Conservation (phyloP, 78 protist genomes). For the Diacronema lutheri region DNA sequence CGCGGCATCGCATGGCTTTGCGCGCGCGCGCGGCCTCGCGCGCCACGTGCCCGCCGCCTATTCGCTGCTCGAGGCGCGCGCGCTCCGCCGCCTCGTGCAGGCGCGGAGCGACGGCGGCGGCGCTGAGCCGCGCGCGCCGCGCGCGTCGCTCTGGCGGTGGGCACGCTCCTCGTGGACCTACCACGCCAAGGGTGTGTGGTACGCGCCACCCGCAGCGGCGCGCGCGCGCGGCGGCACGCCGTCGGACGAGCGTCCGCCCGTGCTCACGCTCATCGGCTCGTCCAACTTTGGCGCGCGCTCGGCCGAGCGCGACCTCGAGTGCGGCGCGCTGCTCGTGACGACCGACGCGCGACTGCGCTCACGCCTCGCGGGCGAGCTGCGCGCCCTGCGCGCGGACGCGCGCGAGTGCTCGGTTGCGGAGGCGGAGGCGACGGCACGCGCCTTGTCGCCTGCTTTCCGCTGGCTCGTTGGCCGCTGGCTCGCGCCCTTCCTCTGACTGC, state of each 20-base stretch:
- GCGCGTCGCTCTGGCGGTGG: not conserved
- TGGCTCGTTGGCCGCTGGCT: too few species aligned
- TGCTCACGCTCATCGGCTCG: not conserved
- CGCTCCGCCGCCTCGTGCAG: not conserved
- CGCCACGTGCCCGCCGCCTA: not conserved
- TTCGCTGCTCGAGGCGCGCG: not conserved
- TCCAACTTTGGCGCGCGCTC: conserved; percentile 28
- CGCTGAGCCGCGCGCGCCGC: not conserved
- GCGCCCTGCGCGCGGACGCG: too few species aligned
- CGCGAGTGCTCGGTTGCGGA: too few species aligned
- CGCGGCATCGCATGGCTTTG: not conserved
- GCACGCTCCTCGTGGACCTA: not conserved
- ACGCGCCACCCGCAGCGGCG: not conserved
- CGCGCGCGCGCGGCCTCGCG: not conserved
- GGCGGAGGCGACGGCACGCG: too few species aligned
- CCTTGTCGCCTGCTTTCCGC: too few species aligned
- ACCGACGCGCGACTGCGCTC: not conserved
- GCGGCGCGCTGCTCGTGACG: not conserved
- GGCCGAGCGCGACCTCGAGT: conserved; percentile 12
- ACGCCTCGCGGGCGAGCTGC: not conserved
- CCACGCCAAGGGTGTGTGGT: conserved; percentile 40
- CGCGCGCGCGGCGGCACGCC: not conserved
- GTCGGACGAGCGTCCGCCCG: too few species aligned
- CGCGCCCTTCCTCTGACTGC: too few species aligned
- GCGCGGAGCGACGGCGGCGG: not conserved